Evolutionary conservation across 805 yeast species (phyloP).

Genomic region (Vanderwaltozyma verrucispora): DNA sequence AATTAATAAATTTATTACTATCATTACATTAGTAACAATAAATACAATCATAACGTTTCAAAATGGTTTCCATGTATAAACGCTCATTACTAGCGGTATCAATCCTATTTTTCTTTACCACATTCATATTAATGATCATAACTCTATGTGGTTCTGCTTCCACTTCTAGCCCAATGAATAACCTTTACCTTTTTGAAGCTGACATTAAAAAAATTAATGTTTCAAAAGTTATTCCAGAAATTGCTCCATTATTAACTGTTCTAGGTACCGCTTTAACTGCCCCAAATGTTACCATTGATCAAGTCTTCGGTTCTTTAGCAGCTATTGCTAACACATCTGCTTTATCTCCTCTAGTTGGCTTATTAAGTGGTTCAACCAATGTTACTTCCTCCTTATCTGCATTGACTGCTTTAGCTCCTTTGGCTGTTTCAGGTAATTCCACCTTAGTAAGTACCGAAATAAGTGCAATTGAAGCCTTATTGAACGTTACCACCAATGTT

Average conservation of each 20-base stretch:
- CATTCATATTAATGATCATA: constrained; percentile 22
- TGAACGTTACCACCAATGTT: constrained; percentile 11
- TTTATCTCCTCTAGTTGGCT: constrained; percentile 20
- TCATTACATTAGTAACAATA: neutral
- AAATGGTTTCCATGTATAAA: neutral
- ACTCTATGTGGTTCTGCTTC: constrained; percentile 26
- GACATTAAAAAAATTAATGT: constrained; percentile 26
- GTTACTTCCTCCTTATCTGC: constrained; percentile 18
- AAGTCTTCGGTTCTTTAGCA: constrained; percentile 17
- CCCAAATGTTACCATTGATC: constrained; percentile 12
- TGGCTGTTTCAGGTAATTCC: constrained; percentile 13
- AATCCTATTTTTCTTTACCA: constrained; percentile 17
- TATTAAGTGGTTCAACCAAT: constrained; percentile 20
- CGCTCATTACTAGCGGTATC: constrained; percentile 1
- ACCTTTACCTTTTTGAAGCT: constrained; percentile 26
- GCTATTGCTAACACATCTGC: constrained; percentile 20
- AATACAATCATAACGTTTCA: neutral
- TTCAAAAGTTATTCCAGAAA: constrained; percentile 25
- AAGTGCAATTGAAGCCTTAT: constrained; percentile 8
- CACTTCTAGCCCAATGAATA: constrained; percentile 22
- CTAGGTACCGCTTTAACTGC: constrained; percentile 21
- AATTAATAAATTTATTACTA: neutral
- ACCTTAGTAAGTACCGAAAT: constrained; percentile 10
- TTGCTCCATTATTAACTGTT: constrained; percentile 20
- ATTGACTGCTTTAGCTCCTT: constrained; percentile 19